A percentile compares a stretch with the other conserved stretches of the same genome.
phyloP scores from a whole-genome alignment of 805 yeast species.

The Ogataea siamensis region DNA sequence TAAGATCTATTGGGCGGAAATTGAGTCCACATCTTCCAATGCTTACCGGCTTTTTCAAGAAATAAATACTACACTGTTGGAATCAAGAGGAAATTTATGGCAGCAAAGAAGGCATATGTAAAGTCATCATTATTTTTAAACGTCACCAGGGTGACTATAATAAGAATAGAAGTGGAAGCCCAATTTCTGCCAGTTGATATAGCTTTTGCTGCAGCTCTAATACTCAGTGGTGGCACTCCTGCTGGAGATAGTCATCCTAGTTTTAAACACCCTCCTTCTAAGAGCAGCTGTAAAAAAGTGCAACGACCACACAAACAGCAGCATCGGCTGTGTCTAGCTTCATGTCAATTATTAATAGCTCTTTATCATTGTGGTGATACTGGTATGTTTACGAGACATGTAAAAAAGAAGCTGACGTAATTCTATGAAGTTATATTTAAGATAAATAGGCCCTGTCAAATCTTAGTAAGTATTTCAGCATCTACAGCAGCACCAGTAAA shows the following conservation, averaged over 20 bases:
- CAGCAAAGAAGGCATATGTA: neutral
- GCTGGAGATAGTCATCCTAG: neutral
- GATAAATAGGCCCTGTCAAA: too few relatives aligned
- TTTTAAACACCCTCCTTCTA: neutral
- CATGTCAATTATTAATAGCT: too few relatives aligned
- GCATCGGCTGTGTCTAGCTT: too few relatives aligned
- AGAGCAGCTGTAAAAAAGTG: too few relatives aligned
- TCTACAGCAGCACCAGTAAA: too few relatives aligned
- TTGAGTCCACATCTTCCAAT: neutral
- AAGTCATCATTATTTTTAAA: neutral
- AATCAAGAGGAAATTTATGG: neutral
- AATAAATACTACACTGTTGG: neutral
- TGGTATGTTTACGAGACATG: too few relatives aligned
- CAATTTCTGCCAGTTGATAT: neutral
- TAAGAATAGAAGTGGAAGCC: neutral
- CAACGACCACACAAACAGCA: too few relatives aligned
- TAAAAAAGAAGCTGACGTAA: too few relatives aligned
- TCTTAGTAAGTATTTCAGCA: too few relatives aligned
- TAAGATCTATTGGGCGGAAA: neutral
- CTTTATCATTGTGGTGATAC: too few relatives aligned
- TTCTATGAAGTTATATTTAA: too few relatives aligned
- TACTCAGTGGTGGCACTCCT: neutral
- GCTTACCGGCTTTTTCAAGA: neutral
- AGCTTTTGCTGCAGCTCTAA: neutral
- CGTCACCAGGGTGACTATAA: neutral